phyloP scores from a whole-genome alignment of 2,329 filamentous ascomycete genomes.

The Talaromyces albobiverticillius region DNA sequence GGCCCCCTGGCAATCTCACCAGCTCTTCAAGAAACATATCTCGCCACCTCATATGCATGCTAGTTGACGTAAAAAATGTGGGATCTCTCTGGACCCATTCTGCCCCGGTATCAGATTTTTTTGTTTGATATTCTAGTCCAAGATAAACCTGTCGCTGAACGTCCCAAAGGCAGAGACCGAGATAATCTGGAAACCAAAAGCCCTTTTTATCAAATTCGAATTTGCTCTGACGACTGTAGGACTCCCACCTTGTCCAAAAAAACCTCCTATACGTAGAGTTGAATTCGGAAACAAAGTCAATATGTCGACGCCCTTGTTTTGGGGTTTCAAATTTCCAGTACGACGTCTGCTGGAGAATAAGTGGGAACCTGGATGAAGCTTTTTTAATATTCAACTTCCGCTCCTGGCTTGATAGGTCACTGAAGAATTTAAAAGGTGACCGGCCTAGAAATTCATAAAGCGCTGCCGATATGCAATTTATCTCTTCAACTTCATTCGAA shows the following conservation, averaged over 20 bases:
- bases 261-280: not conserved
- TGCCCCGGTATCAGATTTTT: no score
- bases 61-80: not conserved
- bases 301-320: not conserved
- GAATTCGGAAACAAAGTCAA: not conserved
- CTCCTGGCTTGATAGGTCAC: not conserved
- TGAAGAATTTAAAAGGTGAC: not conserved
- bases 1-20: conserved; percentile 21
- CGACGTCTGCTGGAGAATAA: not conserved
- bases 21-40: conserved; percentile 60
- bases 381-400: not conserved
- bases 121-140: not conserved
- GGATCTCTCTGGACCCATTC: not conserved
- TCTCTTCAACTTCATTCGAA: not conserved
- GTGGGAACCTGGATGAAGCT: not conserved
- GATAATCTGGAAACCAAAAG: not conserved
- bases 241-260: not conserved
- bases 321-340: not conserved
- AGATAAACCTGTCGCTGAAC: not conserved
- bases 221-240: not conserved
- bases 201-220: not conserved
- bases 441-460: not conserved
- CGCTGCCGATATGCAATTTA: not conserved
- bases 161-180: conserved; percentile 5
- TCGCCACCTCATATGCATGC: not conserved